Conservation (phyloP, 2,329 filamentous ascomycete genomes). For the Penicillium frequentans region DNA sequence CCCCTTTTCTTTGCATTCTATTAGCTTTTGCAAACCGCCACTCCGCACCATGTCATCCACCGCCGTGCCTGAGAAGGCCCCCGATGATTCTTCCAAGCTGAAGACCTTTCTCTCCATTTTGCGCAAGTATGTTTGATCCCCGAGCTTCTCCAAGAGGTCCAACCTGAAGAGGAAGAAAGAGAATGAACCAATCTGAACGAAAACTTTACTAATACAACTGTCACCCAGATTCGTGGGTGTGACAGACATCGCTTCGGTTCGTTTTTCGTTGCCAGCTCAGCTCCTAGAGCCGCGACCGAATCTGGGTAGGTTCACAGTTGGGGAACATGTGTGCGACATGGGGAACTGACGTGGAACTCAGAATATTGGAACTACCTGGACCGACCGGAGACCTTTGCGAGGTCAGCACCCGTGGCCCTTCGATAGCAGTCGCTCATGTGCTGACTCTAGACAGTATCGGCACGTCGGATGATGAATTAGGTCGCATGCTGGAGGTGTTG, state of each 20-base stretch:
- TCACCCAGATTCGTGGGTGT: slow-evolving; percentile 84
- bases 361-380: slow-evolving; percentile 99
- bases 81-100: slow-evolving; percentile 83
- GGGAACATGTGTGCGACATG: background rate
- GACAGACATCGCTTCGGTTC: slow-evolving; percentile 88
- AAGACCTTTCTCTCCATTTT: slow-evolving; percentile 85
- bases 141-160: background rate
- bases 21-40: background rate
- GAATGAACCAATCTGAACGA: background rate
- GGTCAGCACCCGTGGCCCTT: slow-evolving; percentile 43
- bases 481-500: slow-evolving; percentile 91
- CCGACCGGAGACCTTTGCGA: slow-evolving; percentile 83
- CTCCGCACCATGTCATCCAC: slow-evolving; percentile 31
- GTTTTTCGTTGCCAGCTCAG: slow-evolving; percentile 94
- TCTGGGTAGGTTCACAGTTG: slow-evolving; percentile 56
- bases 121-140: slow-evolving; percentile 66
- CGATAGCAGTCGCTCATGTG: slow-evolving; percentile 18
- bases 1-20: background rate
- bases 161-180: background rate
- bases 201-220: slow-evolving; percentile 10
- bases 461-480: slow-evolving; percentile 85
- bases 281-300: slow-evolving; percentile 95
- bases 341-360: slow-evolving; percentile 31
- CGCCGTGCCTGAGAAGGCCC: slow-evolving; percentile 53
- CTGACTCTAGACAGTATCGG: slow-evolving; percentile 62